Base-by-base conservation (phyloP, 2,329 filamentous ascomycete genomes). In the Calonectria hawksworthii region DNA sequence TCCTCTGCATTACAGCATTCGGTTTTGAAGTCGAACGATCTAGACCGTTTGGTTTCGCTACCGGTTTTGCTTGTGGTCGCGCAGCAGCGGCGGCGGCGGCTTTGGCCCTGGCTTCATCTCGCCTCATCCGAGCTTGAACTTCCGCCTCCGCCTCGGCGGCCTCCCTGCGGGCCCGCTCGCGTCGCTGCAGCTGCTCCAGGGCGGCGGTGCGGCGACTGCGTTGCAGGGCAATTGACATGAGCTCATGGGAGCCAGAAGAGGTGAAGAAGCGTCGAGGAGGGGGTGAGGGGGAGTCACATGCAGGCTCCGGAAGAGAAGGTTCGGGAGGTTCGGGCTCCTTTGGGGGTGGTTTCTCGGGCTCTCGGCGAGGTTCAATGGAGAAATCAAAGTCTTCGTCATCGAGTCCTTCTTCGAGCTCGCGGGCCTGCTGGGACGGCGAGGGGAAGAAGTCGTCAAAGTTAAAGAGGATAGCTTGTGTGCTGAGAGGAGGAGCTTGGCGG, bases 401-500 rank as follows among this genome's bases (percentile, higher is more conserved):
- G 11, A 72, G 38, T 76, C 84, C 79, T 74, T 88, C 86, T 38
- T 88, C 87, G 2, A 92, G 82, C 79, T 92, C 90, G 23, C 87
- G 85, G 9, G 86, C 85, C 79, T 91, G 88, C 78, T 93, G 91
- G 0, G 89, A 91, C 0, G 89, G 86, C n/a, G 87, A 89, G 0
- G 90, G 90, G 56, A 91, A 89, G 74, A 91, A 87, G 69, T 91
- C 89, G 50, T 91, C 89, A 10, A 89, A 78, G 73, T 90, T 85
- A 51, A 86, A 82, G 11, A 91, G 83, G n/a, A 92, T 90, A 11
- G 87, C 84, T 74, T 91, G 90, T 0, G 90, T 92, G 76, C 88
- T 89, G 30, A 83, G 77, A 2, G 85, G 85, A 3, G 84, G 84
- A 2, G 72, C 56, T 47, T 83, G 80, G 0, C 44, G 76, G 0